phyloP scores from a whole-genome alignment of 2,329 filamentous ascomycete species.

The Waltergamsia citrina region DNA sequence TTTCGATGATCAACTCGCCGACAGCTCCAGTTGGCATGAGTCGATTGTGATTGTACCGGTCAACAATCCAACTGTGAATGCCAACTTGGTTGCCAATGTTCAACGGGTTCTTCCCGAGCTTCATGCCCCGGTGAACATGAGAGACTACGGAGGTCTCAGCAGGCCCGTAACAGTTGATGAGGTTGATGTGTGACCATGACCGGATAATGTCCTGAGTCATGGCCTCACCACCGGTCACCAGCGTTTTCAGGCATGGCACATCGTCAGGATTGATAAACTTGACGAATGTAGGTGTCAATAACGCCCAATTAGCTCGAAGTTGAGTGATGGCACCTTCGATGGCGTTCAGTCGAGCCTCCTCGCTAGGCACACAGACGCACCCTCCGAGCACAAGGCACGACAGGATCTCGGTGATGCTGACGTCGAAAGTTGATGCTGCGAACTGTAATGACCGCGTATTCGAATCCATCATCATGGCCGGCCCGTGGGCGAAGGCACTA shows the following conservation, averaged over 20 bases:
- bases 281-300: conserved; percentile 10
- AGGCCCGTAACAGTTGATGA: conserved; percentile 30
- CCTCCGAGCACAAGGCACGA: conserved; percentile 25
- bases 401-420: conserved; percentile 24
- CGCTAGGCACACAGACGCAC: conserved; percentile 22
- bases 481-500: not conserved
- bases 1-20: conserved; percentile 17
- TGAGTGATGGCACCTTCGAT: not conserved
- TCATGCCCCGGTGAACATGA: conserved; percentile 8
- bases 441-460: conserved; percentile 1
- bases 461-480: not conserved
- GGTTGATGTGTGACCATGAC: conserved; percentile 4
- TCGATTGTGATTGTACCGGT: not conserved
- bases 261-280: conserved; percentile 8
- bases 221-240: conserved; percentile 9
- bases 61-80: not conserved
- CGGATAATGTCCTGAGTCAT: conserved; percentile 2
- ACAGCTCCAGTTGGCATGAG: conserved; percentile 11
- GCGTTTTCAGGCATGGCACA: conserved; percentile 6
- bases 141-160: conserved; percentile 24
- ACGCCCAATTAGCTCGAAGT: conserved; percentile 1
- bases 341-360: conserved; percentile 1
- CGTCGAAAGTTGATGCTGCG: conserved; percentile 24
- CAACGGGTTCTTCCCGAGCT: not conserved
- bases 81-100: conserved; percentile 3